Base-by-base conservation (phyloP, 1,139 yeast species). In the Diutina sp. region DNA sequence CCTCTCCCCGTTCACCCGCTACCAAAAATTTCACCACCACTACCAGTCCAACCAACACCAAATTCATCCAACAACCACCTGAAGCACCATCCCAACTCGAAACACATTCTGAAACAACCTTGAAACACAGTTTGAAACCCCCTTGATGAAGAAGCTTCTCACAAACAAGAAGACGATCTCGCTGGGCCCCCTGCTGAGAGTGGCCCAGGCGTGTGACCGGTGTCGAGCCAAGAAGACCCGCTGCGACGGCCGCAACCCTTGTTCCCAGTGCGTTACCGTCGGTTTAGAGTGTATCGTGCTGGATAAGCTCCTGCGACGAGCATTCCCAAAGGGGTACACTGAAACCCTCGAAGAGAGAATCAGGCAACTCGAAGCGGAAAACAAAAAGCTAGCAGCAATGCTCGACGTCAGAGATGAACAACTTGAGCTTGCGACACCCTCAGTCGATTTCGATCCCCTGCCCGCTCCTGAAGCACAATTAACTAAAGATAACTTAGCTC, bases 171-270 rank as follows among this genome's bases (percentile, higher is more conserved):
- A 50, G 29, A 30, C 41, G n/a, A 50, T 50, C 21, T 16, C 29
- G 8, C 21, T 29, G 32, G 53, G 53, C 7, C 28, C 53, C 5
- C n/a, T 6, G 16, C 53, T 29, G 58, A 69, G 90, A 59, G 82
- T 84, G 21, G 90, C 95, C 0, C 96, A 88, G 64, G 95, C 96
- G 0, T 89, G 96, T 69, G 96, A 89, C 66, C 69, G 96, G 56
- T 88, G 96, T 65, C 72, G 96, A 56, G 87, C 90, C 54, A 88
- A 88, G 67, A 88, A 88, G 70, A 82, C 85, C 46, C 78, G 83
- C 58, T 85, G 90, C 70, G 89, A 84, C 62, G 88, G 88, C n/a
- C 76, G 73, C 64, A 75, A 78, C 46, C 84, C 85, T 0, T 76
- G 80, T 60, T 71, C 77, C 14, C 66, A 72, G 46, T 76, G 80